Conservation (phyloP, 305 asterid genomes). For the Ajuga reptans region DNA sequence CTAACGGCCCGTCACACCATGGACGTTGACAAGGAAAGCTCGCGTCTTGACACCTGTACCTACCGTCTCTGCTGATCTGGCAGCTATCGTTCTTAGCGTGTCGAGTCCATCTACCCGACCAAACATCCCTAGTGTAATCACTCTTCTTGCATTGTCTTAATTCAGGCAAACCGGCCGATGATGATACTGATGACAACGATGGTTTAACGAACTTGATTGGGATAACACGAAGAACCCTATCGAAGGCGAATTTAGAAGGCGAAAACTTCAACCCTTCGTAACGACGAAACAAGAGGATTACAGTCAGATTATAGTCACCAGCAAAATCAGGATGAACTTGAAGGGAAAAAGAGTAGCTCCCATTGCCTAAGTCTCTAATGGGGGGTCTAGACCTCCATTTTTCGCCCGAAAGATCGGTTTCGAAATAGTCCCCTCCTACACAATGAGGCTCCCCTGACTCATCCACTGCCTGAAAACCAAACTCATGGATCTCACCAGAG, state of each 20-base stretch:
- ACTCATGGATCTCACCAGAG: slow-evolving; percentile 61
- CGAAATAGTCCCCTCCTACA: slow-evolving; percentile 79
- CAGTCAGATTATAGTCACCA: slow-evolving; percentile 69
- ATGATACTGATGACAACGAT: background rate
- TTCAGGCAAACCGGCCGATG: slow-evolving; percentile 31
- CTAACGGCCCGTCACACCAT: slow-evolving; percentile 77
- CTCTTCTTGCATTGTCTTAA: slow-evolving; percentile 42
- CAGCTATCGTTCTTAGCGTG: slow-evolving; percentile 66
- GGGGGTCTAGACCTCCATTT: slow-evolving; percentile 88
- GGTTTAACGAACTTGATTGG: slow-evolving; percentile 42
- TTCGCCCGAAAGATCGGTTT: slow-evolving; percentile 70
- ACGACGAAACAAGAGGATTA: slow-evolving; percentile 59
- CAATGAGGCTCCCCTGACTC: slow-evolving; percentile 62
- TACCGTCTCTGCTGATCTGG: slow-evolving; percentile 54
- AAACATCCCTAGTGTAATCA: slow-evolving; percentile 59
- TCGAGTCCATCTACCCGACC: slow-evolving; percentile 96
- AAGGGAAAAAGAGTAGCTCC: slow-evolving; percentile 51
- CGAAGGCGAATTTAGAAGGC: slow-evolving; percentile 51
- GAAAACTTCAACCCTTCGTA: slow-evolving; percentile 73
- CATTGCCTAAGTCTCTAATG: slow-evolving; percentile 58
- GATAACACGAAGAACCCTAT: slow-evolving; percentile 51
- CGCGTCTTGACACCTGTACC: slow-evolving; percentile 63
- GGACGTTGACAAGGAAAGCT: slow-evolving; percentile 56
- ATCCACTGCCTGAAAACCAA: slow-evolving; percentile 66
- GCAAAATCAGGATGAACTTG: slow-evolving; percentile 76